Conservation (phyloP, 2,329 filamentous ascomycete species). For the Colletotrichum noveboracense region DNA sequence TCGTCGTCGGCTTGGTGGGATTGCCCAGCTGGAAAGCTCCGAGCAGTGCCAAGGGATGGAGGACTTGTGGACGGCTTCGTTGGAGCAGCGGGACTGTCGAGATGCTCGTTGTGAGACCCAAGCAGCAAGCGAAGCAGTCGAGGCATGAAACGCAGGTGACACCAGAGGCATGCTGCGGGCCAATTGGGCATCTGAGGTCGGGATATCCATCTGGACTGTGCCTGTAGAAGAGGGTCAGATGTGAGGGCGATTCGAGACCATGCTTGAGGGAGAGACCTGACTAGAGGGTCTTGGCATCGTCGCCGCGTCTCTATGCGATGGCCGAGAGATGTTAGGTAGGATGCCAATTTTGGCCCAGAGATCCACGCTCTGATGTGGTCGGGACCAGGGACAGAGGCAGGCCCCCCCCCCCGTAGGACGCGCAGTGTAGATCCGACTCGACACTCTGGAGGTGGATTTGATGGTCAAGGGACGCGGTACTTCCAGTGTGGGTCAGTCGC, state of each 20-base stretch:
- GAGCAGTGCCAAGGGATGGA: constrained; percentile 7
- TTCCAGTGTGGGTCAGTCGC: constrained; percentile 19
- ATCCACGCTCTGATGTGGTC: constrained; percentile 8
- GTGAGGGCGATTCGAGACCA: constrained; percentile 17
- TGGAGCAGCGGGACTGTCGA: not conserved
- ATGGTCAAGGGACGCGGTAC: constrained; percentile 7
- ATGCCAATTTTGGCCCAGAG: constrained; percentile 21
- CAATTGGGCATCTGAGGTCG: constrained; percentile 13
- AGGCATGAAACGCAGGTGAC: constrained; percentile 23
- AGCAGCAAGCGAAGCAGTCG: constrained; percentile 14
- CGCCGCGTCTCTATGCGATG: constrained; percentile 19
- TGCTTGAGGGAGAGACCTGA: constrained; percentile 15
- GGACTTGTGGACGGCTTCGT: not conserved
- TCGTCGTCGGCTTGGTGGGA: constrained; percentile 1
- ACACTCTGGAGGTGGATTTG: not conserved
- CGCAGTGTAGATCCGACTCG: constrained; percentile 5
- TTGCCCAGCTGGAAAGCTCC: constrained; percentile 19
- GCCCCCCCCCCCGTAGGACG: not conserved
- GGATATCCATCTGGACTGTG: constrained; percentile 11
- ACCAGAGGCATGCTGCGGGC: constrained; percentile 9
- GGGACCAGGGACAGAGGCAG: not conserved
- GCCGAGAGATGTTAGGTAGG: constrained; percentile 4
- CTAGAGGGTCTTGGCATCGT: constrained; percentile 21
- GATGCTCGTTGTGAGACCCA: not conserved
- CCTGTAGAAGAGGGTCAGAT: not conserved